These are phyloP conservation scores for Berberis vulgaris DNA, from an alignment of 164 flowering plant species.

Conservation along the genomic window DNA sequence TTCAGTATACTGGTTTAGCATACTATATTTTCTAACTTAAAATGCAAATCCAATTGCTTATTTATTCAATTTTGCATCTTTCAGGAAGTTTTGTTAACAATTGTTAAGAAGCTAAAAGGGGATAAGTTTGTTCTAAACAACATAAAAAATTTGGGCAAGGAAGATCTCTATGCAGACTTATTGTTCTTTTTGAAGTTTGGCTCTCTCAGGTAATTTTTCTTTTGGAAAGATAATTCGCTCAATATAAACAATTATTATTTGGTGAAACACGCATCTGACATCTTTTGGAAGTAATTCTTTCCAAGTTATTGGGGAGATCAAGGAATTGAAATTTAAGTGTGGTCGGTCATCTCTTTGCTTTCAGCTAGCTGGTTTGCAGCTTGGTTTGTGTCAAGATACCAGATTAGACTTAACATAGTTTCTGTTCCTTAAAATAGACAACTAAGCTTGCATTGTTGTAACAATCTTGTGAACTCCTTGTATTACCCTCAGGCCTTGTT, in stretches of 20 bases:
- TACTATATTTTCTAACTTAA: not conserved
- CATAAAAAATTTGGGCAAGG: constrained; percentile 74
- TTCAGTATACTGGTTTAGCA: constrained; percentile 1
- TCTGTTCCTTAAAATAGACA: too few relatives aligned
- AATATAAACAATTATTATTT: not conserved
- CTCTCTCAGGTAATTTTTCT: constrained; percentile 43
- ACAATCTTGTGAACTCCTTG: too few relatives aligned
- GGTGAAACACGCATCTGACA: not conserved
- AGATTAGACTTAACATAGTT: too few relatives aligned
- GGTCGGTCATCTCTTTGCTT: too few relatives aligned
- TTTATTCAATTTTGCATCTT: constrained; percentile 5
- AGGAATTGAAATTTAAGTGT: too few relatives aligned
- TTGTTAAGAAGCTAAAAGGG: constrained; percentile 43
- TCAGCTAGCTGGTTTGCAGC: too few relatives aligned
- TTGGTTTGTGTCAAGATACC: too few relatives aligned
- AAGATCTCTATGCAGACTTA: constrained; percentile 72
- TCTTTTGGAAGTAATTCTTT: too few relatives aligned
- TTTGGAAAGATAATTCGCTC: not conserved
- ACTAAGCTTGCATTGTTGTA: too few relatives aligned
- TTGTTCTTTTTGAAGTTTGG: constrained; percentile 62
- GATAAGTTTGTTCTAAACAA: constrained; percentile 39
- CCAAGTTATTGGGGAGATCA: too few relatives aligned
- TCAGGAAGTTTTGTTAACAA: constrained; percentile 44
- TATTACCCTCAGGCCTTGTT: too few relatives aligned
- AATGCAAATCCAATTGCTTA: not conserved